phyloP scores from a whole-genome alignment of 78 protist species.

The Mastigamoeba balamuthi region DNA sequence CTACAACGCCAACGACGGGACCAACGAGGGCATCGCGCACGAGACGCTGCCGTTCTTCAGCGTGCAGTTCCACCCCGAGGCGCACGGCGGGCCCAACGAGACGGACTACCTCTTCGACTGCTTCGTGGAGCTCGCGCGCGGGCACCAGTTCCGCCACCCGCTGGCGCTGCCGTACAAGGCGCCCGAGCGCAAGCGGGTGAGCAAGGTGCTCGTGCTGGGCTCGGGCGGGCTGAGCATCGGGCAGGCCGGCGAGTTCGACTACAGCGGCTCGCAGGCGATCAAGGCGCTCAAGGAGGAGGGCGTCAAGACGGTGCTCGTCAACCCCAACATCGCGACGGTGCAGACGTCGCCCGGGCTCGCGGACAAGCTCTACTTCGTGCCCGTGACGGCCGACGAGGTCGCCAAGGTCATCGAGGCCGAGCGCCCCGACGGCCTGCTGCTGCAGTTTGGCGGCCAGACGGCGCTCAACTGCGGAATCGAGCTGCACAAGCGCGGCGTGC shows the following conservation, averaged over 20 bases:
- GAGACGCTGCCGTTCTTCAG: conserved; percentile 71
- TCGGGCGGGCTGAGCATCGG: conserved; percentile 94
- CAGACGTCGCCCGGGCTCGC: conserved; percentile 90
- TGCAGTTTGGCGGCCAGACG: conserved; percentile 95
- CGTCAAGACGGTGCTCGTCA: conserved; percentile 80
- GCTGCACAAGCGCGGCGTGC: conserved; percentile 53
- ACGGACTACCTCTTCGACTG: conserved; percentile 84
- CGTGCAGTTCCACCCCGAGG: conserved; percentile 97
- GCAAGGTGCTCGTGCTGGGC: conserved; percentile 85
- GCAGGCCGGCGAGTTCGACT: conserved; percentile 99
- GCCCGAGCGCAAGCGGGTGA: background rate
- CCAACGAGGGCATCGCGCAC: conserved; percentile 91
- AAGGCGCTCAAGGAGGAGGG: conserved; percentile 93
- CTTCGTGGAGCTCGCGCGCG: conserved; percentile 41
- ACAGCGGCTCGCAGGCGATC: conserved; percentile 89
- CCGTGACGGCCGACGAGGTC: conserved; percentile 83
- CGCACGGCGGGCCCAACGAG: conserved; percentile 89
- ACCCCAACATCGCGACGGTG: conserved; percentile 96
- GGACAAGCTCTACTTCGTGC: conserved; percentile 87
- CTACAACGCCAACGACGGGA: conserved; percentile 90
- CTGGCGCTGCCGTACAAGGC: conserved; percentile 16
- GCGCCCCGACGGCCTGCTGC: conserved; percentile 87
- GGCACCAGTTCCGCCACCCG: background rate
- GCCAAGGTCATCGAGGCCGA: conserved; percentile 74
- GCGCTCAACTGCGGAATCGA: conserved; percentile 93